Conservation (phyloP, 768 basidiomycete genomes). For the Tricholomella constricta region DNA sequence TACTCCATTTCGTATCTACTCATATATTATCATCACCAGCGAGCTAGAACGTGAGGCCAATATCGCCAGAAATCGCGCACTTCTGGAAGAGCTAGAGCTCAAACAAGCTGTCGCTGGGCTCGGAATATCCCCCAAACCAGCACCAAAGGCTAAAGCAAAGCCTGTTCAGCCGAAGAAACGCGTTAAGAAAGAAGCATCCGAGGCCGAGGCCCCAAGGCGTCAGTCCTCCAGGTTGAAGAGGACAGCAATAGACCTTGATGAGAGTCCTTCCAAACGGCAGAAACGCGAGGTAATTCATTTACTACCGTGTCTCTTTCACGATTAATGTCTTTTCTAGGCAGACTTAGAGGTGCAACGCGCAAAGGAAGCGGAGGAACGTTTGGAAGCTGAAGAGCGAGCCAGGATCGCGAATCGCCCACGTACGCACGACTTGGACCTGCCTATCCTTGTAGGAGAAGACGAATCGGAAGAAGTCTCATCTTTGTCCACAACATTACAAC, state of each 20-base stretch:
- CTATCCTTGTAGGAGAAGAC: constrained; percentile 54
- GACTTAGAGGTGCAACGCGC: constrained; percentile 50
- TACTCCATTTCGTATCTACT: neutral
- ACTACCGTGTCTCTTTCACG: neutral
- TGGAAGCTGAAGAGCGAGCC: constrained; percentile 63
- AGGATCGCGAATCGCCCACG: constrained; percentile 70
- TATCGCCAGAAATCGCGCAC: constrained; percentile 76
- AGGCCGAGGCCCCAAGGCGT: constrained; percentile 55
- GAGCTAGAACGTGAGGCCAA: constrained; percentile 80
- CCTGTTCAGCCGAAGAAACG: constrained; percentile 61
- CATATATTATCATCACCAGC: constrained; percentile 26
- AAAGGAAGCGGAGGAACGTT: constrained; percentile 61
- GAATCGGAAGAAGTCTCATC: constrained; percentile 45
- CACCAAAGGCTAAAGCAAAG: constrained; percentile 49
- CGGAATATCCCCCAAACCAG: constrained; percentile 38
- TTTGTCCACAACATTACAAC: constrained; percentile 48
- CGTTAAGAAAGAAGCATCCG: constrained; percentile 50
- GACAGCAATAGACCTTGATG: constrained; percentile 52
- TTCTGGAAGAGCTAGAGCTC: constrained; percentile 72
- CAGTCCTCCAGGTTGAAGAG: constrained; percentile 66
- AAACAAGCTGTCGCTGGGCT: constrained; percentile 55
- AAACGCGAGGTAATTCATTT: constrained; percentile 58
- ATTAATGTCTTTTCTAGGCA: constrained; percentile 32
- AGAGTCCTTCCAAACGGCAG: constrained; percentile 62
- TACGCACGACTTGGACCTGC: constrained; percentile 63